These are phyloP conservation scores for Esteya vermicola DNA, from an alignment of 2,329 filamentous ascomycete genomes.

Conservation along the genomic window DNA sequence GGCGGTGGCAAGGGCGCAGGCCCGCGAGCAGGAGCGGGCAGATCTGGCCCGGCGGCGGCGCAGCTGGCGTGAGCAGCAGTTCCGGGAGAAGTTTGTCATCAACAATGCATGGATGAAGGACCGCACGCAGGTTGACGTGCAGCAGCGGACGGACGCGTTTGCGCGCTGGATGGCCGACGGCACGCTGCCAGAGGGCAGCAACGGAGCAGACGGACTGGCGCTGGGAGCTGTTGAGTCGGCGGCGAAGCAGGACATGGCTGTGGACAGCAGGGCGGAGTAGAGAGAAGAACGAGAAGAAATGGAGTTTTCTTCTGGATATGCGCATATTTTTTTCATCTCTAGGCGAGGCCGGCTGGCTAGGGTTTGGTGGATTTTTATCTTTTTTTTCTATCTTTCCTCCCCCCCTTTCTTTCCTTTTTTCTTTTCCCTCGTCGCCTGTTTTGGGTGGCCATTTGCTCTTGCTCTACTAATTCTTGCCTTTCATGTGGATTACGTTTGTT, in stretches of 20 bases:
- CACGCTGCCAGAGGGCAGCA: constrained; percentile 5
- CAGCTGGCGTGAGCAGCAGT: constrained; percentile 28
- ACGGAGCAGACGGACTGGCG: neutral
- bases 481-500: too few relatives aligned
- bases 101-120: constrained; percentile 72
- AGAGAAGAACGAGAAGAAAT: neutral
- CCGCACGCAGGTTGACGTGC: constrained; percentile 61
- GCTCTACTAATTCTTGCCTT: neutral
- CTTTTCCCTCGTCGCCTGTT: neutral
- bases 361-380: neutral
- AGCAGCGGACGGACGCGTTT: constrained; percentile 56
- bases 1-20: constrained; percentile 12
- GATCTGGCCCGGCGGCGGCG: constrained; percentile 14
- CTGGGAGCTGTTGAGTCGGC: too few relatives aligned
- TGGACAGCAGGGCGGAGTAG: constrained; percentile 4
- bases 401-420: neutral
- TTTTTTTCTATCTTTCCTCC: neutral
- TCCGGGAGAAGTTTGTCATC: constrained; percentile 69
- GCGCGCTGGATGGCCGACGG: constrained; percentile 39
- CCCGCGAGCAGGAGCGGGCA: constrained; percentile 26
- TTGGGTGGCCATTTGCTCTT: neutral
- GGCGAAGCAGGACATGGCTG: neutral
- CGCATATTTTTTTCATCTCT: neutral
- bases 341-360: too few relatives aligned
- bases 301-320: neutral